A percentile compares a stretch with the other conserved stretches of the same genome.
Evolutionary conservation across 257 asterid species (phyloP).

Genomic region (Primulina huaijiensis): DNA sequence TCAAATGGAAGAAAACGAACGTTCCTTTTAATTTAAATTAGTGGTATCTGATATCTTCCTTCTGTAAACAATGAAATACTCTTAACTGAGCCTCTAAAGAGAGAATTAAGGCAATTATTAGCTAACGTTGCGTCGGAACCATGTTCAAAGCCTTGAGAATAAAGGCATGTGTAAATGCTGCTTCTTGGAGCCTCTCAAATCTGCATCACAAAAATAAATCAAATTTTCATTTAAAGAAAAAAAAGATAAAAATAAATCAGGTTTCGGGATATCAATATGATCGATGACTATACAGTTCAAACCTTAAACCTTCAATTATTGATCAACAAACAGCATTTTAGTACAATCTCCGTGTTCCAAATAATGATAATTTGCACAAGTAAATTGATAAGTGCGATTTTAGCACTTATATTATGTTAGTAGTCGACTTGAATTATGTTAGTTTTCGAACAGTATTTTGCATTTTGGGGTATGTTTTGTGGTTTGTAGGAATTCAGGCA

Average conservation of each 20-base stretch:
- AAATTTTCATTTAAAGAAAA: no score
- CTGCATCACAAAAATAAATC: constrained; percentile 36
- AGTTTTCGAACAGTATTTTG: no score
- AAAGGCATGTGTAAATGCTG: constrained; percentile 75
- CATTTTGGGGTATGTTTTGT: no score
- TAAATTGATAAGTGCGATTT: no score
- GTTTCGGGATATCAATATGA: background rate
- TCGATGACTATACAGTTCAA: background rate
- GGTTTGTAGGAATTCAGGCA: no score
- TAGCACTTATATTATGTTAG: no score
- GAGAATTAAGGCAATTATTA: background rate
- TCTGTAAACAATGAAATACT: background rate
- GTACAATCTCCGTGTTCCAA: no score
- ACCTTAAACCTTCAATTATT: background rate
- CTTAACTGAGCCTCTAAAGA: background rate
- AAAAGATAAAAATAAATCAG: no score
- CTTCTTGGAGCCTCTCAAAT: constrained; percentile 88
- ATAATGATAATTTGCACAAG: no score
- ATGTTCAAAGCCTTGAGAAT: constrained; percentile 66
- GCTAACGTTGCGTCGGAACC: constrained; percentile 32
- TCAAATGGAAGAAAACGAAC: background rate
- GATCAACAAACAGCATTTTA: background rate
- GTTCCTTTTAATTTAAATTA: no score
- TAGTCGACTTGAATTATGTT: no score
- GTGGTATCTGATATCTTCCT: background rate